Evolutionary conservation across 257 asterid genomes (phyloP), one percentile per base, ranked within the genome.

Genomic region (Salvia splendens): DNA sequence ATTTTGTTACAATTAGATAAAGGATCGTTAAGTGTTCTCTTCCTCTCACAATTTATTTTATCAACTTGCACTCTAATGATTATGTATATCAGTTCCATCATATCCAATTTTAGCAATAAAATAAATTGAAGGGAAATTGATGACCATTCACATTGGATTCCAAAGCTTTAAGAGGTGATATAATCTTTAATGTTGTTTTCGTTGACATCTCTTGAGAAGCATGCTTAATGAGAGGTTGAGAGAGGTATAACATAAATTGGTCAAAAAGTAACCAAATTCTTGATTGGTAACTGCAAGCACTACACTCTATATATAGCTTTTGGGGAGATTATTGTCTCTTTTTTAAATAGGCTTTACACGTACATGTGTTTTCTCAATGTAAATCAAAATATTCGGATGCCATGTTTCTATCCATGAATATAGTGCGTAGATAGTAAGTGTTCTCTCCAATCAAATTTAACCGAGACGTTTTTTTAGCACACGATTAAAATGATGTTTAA

Each of bases 281-380:
- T 82, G 78, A 80, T 80, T 79, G 72, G 52, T 79, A 87, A 83
- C 83, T 84, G 75, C 86, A 79, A 75, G 30, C 30, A 24, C 87
- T 83, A 81, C 72, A 80, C 84, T 83, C 86, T 90, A 86, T 82
- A 80, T 68, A 73, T 88, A 80, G 90, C 92, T 86, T 90, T 89
- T 83, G 69, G 78, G 82, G 81, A 81, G 95, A 87, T 84, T 86
- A 85, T 84, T 86, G 95, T 72, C 80, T 69, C 82, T 56, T 90
- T 90, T 90, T 81, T 77, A 72, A 4, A 75, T 80, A 71, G 77
- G 85, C 95, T 86, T 84, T 84, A 72, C 73, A 67, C 60, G 81
- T 79, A 73, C 78, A 76, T 80, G 84, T 77, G 82, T 57, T 67
- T 70, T 68, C 28, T 75, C 67, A 43, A 64, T 66, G 49, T 68